Conservation (phyloP, 768 basidiomycete genomes). For the Hypholoma sublateritium region DNA sequence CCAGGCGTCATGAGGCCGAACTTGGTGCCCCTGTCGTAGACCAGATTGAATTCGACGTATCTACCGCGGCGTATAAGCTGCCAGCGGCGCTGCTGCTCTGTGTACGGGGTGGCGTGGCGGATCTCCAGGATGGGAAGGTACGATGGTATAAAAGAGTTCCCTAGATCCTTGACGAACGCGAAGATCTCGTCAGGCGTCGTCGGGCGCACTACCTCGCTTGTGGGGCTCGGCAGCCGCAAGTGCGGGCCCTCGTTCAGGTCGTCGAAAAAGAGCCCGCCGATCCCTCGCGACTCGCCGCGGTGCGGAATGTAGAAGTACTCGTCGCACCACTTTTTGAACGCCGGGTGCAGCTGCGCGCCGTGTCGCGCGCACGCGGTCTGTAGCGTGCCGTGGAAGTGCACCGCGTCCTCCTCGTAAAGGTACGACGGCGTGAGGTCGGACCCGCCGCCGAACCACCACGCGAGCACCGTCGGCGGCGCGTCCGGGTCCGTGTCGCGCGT, state of each 20-base stretch:
- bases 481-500: constrained; percentile 22
- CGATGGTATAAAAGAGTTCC: constrained; percentile 83
- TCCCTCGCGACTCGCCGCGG: constrained; percentile 79
- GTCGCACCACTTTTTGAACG: constrained; percentile 96
- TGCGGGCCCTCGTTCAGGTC: constrained; percentile 76
- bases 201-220: constrained; percentile 43
- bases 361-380: constrained; percentile 76
- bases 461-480: constrained; percentile 54
- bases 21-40: constrained; percentile 85
- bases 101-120: constrained; percentile 53
- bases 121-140: constrained; percentile 83
- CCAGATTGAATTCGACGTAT: constrained; percentile 94
- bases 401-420: constrained; percentile 82
- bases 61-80: constrained; percentile 88
- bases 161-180: constrained; percentile 66
- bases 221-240: constrained; percentile 50
- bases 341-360: constrained; percentile 63
- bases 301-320: constrained; percentile 95
- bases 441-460: constrained; percentile 99
- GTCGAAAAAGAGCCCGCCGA: constrained; percentile 97
- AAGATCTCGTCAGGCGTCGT: constrained; percentile 71
- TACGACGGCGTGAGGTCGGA: constrained; percentile 94
- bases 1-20: constrained; percentile 85
- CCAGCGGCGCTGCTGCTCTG: constrained; percentile 81
- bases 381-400: constrained; percentile 82